These are phyloP conservation scores for Sclerospora graminicola DNA, from an alignment of 352 stramenopile genomes.

Conservation along the genomic window DNA sequence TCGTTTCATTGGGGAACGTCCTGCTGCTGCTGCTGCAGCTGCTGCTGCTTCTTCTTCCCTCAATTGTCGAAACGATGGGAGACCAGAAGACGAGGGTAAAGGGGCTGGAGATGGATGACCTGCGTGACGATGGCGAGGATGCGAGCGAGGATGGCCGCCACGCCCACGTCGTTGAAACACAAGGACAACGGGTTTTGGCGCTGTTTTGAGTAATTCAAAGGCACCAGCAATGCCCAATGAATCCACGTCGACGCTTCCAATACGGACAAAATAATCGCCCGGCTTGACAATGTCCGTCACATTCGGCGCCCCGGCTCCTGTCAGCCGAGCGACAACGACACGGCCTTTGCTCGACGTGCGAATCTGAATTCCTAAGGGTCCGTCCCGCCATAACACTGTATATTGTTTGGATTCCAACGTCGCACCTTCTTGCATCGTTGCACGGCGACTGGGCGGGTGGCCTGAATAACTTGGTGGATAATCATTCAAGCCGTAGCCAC, in stretches of 20 bases:
- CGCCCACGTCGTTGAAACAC: constrained; percentile 49
- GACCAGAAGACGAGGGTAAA: constrained; percentile 15
- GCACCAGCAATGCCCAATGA: constrained; percentile 57
- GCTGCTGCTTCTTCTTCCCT: constrained; percentile 37
- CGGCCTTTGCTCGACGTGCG: constrained; percentile 46
- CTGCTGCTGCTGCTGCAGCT: constrained; percentile 5
- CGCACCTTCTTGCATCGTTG: not conserved
- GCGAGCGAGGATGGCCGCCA: constrained; percentile 3
- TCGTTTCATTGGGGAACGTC: constrained; percentile 15
- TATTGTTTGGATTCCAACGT: constrained; percentile 44
- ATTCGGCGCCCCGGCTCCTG: constrained; percentile 39
- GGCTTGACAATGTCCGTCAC: constrained; percentile 44
- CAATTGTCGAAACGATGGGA: constrained; percentile 56
- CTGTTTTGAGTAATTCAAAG: constrained; percentile 67
- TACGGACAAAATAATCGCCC: constrained; percentile 67
- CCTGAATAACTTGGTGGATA: constrained; percentile 10
- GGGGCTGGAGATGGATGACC: constrained; percentile 10
- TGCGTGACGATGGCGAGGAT: constrained; percentile 10
- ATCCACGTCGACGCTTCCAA: constrained; percentile 62
- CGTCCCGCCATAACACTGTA: constrained; percentile 62
- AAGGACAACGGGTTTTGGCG: constrained; percentile 71
- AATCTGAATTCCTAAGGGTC: constrained; percentile 76
- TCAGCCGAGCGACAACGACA: constrained; percentile 70
- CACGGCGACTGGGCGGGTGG: too few species aligned
- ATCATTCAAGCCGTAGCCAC: constrained; percentile 12